Evolutionary conservation across 139 green algal genomes (phyloP).

Genomic region (Volvox reticuliferus): DNA sequence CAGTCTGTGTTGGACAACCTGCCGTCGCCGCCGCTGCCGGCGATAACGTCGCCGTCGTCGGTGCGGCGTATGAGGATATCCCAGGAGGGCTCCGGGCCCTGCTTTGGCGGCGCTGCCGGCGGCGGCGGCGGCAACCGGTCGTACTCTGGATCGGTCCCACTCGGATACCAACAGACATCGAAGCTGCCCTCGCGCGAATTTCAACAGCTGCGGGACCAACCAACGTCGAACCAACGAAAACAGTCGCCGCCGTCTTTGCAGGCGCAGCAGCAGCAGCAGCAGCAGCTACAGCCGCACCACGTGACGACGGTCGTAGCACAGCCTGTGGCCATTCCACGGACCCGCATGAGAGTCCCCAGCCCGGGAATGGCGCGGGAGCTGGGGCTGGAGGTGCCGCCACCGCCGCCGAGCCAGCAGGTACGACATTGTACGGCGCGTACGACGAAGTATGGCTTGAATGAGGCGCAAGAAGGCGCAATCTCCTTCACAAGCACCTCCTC

Average conservation of each 20-base stretch:
- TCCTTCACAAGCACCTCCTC: too few relatives aligned
- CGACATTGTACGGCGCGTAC: background rate
- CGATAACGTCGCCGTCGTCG: background rate
- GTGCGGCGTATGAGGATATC: background rate
- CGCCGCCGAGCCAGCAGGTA: background rate
- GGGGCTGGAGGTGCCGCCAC: slow-evolving; percentile 35
- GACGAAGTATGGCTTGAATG: too few relatives aligned
- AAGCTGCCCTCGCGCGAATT: background rate
- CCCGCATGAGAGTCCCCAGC: background rate
- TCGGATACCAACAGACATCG: too few relatives aligned
- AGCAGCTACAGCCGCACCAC: background rate
- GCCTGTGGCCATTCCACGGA: slow-evolving; percentile 14
- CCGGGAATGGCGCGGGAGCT: slow-evolving; percentile 36
- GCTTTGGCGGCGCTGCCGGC: background rate
- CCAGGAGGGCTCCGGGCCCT: too few relatives aligned
- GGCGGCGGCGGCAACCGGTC: background rate
- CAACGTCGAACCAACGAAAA: background rate
- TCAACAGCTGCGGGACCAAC: background rate
- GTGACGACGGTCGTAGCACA: slow-evolving; percentile 33
- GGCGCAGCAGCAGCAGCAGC: slow-evolving; percentile 9
- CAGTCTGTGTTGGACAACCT: slow-evolving; percentile 17
- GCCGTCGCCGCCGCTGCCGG: background rate
- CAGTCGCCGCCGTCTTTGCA: background rate
- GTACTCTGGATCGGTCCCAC: background rate
- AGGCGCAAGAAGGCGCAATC: too few relatives aligned